Conservation (phyloP, 2,329 filamentous ascomycete genomes). For the Sporothrix schenckii region DNA sequence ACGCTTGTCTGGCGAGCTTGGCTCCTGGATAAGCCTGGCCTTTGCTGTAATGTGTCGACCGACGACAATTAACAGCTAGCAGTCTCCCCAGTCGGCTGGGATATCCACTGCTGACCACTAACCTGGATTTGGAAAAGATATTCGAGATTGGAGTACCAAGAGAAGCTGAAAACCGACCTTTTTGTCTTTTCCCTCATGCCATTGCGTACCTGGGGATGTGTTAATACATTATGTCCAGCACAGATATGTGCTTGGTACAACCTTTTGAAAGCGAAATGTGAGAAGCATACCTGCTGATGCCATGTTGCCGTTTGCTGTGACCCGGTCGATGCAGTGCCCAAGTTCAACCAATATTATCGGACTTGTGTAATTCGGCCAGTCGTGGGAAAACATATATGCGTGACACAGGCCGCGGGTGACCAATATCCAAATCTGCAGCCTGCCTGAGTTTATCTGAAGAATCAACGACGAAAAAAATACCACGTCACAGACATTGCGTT, state of each 20-base stretch:
- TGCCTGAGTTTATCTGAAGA: constrained; percentile 1
- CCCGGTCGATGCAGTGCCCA: constrained; percentile 7
- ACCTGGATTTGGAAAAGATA: constrained; percentile 24
- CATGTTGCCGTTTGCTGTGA: background rate
- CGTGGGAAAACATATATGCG: background rate
- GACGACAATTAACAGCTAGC: background rate
- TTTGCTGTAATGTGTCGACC: background rate
- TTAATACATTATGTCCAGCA: background rate
- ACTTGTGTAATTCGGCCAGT: background rate
- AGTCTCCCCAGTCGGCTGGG: background rate
- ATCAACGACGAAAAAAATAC: background rate
- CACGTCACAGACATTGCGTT: background rate
- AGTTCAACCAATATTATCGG: background rate
- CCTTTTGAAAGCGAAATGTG: constrained; percentile 2
- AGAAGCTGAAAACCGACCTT: constrained; percentile 24
- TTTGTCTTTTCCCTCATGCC: background rate
- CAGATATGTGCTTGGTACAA: background rate
- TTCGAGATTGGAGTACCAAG: constrained; percentile 13
- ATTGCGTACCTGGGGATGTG: background rate
- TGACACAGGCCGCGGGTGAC: background rate
- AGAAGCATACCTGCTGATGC: background rate
- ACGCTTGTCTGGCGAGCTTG: too few species aligned
- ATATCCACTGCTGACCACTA: constrained; percentile 17
- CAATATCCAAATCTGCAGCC: constrained; percentile 2
- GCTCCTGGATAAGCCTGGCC: background rate